Conservation (phyloP, 768 basidiomycete species). For the Amanita muscaria region DNA sequence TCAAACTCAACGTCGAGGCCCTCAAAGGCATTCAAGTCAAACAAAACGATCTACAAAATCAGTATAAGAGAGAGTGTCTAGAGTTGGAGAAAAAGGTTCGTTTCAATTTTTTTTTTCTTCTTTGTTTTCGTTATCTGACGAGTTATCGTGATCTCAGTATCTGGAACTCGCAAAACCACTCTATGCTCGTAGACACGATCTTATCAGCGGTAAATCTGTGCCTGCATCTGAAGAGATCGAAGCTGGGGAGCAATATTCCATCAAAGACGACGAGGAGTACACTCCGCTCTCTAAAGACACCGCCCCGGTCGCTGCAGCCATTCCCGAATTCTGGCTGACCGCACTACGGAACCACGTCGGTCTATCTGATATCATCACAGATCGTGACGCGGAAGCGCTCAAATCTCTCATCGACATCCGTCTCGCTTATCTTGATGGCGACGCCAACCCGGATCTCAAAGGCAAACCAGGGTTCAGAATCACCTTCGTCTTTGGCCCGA, state of each 20-base stretch:
- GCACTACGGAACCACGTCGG: constrained; percentile 88
- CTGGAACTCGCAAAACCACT: constrained; percentile 72
- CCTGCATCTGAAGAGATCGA: constrained; percentile 78
- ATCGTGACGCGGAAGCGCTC: constrained; percentile 83
- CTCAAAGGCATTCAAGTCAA: constrained; percentile 91
- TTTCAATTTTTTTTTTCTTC: constrained; percentile 9
- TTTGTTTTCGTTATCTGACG: constrained; percentile 8
- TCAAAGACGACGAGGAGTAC: constrained; percentile 72
- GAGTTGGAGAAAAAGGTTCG: constrained; percentile 93
- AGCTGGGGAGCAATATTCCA: constrained; percentile 62
- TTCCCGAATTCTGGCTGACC: constrained; percentile 98
- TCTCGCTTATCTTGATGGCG: constrained; percentile 60
- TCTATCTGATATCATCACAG: constrained; percentile 83
- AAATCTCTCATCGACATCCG: constrained; percentile 75
- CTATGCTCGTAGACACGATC: constrained; percentile 76
- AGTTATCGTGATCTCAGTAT: constrained; percentile 37
- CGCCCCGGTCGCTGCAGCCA: constrained; percentile 37
- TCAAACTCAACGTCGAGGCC: constrained; percentile 81
- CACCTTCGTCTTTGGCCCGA: constrained; percentile 68
- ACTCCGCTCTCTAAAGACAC: constrained; percentile 48
- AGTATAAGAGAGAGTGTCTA: constrained; percentile 92
- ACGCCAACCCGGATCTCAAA: constrained; percentile 37
- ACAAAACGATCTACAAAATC: constrained; percentile 83
- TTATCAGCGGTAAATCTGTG: constrained; percentile 69
- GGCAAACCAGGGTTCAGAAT: constrained; percentile 89